phyloP scores from a whole-genome alignment of 805 yeast species.

The Ogataea nakhonphanomensis region DNA sequence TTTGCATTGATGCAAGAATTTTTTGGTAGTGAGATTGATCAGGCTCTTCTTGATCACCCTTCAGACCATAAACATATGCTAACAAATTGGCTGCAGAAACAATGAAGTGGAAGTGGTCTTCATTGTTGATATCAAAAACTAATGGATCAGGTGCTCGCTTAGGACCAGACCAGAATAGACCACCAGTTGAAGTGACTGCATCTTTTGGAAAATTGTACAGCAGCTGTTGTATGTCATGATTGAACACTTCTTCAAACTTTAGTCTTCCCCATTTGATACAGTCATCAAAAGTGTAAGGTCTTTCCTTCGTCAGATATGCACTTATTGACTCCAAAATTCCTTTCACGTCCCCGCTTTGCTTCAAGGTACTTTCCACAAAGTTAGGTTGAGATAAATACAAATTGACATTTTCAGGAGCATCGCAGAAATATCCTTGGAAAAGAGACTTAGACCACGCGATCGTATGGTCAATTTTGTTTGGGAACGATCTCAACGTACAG shows the following conservation, averaged over 20 bases:
- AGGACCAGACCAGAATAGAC: conserved; percentile 97
- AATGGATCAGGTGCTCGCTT: conserved; percentile 94
- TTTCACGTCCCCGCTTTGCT: conserved; percentile 89
- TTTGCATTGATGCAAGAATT: conserved; percentile 47
- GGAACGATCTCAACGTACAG: conserved; percentile 96
- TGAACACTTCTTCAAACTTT: conserved; percentile 82
- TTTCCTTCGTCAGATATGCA: conserved; percentile 60
- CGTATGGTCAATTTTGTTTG: conserved; percentile 96
- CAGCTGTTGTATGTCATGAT: conserved; percentile 83
- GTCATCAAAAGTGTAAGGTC: conserved; percentile 89
- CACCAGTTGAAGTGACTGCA: conserved; percentile 85
- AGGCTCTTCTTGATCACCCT: conserved; percentile 61
- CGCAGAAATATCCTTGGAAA: conserved; percentile 88
- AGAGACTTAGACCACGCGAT: conserved; percentile 98
- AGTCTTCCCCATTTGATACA: conserved; percentile 93
- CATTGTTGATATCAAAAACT: conserved; percentile 67
- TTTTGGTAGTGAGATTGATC: conserved; percentile 46
- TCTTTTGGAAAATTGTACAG: conserved; percentile 93
- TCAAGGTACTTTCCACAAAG: conserved; percentile 85
- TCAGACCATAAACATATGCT: conserved; percentile 86
- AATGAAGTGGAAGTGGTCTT: conserved; percentile 77
- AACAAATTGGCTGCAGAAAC: conserved; percentile 88
- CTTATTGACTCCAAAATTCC: conserved; percentile 79
- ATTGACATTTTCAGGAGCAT: conserved; percentile 91
- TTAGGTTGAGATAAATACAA: conserved; percentile 86